Percentiles rank a stretch among this genome's conserved stretches.
Evolutionary conservation across 1,139 yeast genomes (phyloP).

Genomic region (Lodderomyces theae): DNA sequence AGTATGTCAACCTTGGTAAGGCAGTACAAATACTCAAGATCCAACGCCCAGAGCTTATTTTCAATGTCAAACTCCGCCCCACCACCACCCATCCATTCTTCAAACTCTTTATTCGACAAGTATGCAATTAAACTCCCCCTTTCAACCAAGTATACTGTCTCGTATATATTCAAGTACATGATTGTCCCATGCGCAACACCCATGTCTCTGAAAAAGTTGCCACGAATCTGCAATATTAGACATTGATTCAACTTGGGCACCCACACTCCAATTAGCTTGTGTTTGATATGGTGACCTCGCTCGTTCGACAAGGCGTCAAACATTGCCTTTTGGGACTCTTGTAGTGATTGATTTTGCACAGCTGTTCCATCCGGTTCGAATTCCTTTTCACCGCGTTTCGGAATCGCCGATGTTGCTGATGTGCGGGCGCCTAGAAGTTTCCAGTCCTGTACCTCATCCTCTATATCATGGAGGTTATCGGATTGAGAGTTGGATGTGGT

Average conservation of each 20-base stretch:
- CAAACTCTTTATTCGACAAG: slow-evolving; percentile 23
- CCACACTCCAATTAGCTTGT: slow-evolving; percentile 48
- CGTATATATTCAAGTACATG: slow-evolving; percentile 57
- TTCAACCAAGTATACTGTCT: slow-evolving; percentile 73
- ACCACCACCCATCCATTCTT: slow-evolving; percentile 15
- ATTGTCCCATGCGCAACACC: slow-evolving; percentile 43
- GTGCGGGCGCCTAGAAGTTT: slow-evolving; percentile 27
- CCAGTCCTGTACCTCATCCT: slow-evolving; percentile 77
- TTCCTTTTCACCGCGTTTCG: slow-evolving; percentile 80
- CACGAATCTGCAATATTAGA: slow-evolving; percentile 58
- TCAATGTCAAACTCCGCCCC: slow-evolving; percentile 26
- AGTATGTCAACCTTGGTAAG: slow-evolving; percentile 47
- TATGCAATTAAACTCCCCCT: slow-evolving; percentile 74
- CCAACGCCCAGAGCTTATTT: slow-evolving; percentile 39
- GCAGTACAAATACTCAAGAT: slow-evolving; percentile 66
- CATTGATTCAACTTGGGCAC: slow-evolving; percentile 38
- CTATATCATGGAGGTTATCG: slow-evolving; percentile 17
- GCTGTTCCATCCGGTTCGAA: slow-evolving; percentile 80
- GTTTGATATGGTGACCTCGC: slow-evolving; percentile 58
- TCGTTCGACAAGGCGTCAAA: slow-evolving; percentile 59
- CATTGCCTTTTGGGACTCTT: slow-evolving; percentile 67
- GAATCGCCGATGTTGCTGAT: slow-evolving; percentile 26
- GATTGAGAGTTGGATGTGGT: neutral
- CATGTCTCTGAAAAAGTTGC: slow-evolving; percentile 71
- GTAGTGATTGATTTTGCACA: slow-evolving; percentile 52